These are phyloP conservation scores for Suhomyces yuchorum DNA, from an alignment of 1,139 yeast genomes.

Conservation along the genomic window DNA sequence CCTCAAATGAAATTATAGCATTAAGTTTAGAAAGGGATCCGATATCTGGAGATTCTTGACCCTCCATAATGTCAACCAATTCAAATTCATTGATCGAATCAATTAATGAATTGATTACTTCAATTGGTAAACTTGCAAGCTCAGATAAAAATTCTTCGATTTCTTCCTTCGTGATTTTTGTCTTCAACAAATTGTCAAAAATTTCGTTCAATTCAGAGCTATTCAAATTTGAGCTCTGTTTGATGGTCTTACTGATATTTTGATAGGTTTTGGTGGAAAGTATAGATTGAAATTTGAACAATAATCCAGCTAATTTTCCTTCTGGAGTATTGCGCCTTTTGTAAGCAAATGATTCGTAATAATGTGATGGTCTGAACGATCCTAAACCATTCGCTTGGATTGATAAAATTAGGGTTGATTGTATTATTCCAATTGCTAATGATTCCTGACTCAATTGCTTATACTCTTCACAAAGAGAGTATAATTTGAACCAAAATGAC, in stretches of 20 bases:
- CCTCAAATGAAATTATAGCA: conserved; percentile 28
- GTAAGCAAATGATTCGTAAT: conserved; percentile 29
- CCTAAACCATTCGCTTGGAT: conserved; percentile 42
- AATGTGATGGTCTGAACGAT: conserved; percentile 35
- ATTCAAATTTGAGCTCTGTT: conserved; percentile 17
- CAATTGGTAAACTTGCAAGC: conserved; percentile 30
- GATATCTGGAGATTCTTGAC: conserved; percentile 5
- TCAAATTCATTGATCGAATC: conserved; percentile 20
- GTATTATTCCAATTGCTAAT: conserved; percentile 17
- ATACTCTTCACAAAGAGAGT: conserved; percentile 67
- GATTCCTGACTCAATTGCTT: conserved; percentile 61
- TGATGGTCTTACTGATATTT: conserved; percentile 22
- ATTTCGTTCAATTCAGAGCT: conserved; percentile 23
- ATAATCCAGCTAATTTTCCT: conserved; percentile 26
- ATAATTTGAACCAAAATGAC: conserved; percentile 56
- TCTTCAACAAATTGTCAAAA: conserved; percentile 25
- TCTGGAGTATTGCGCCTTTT: conserved; percentile 17
- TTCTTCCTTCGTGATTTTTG: conserved; percentile 29
- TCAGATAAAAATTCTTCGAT: conserved; percentile 24
- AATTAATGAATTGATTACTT: conserved; percentile 28
- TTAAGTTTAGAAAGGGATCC: conserved; percentile 27
- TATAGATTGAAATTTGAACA: conserved; percentile 23
- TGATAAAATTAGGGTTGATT: conserved; percentile 17
- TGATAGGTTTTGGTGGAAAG: conserved; percentile 33
- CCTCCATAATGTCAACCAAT: conserved; percentile 5